phyloP scores from a whole-genome alignment of 306 rosid genomes.

The Cyamopsis tetragonoloba region DNA sequence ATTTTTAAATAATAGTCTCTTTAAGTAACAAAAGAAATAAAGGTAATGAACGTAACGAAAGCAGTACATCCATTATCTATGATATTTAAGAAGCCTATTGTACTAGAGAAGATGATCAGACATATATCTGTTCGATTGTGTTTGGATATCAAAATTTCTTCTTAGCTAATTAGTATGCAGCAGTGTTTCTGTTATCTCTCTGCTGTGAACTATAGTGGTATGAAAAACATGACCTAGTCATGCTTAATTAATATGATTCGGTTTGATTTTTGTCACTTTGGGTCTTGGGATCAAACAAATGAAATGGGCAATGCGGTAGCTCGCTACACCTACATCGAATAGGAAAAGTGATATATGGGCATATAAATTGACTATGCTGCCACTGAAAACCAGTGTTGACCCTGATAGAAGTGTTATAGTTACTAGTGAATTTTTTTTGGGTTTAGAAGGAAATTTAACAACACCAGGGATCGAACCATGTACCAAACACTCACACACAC shows the following conservation, averaged over 20 bases:
- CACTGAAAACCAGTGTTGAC: neutral
- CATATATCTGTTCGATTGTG: neutral
- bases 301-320: neutral
- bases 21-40: neutral
- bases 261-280: neutral
- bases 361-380: neutral
- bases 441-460: too few relatives aligned
- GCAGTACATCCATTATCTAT: conserved; percentile 1
- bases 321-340: neutral
- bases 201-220: neutral
- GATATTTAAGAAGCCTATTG: neutral
- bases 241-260: neutral
- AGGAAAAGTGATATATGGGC: neutral
- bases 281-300: neutral
- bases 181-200: neutral
- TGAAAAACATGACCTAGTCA: neutral
- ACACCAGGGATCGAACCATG: too few relatives aligned
- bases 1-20: neutral
- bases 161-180: neutral
- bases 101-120: neutral
- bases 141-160: neutral
- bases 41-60: neutral
- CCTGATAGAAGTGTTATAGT: neutral
- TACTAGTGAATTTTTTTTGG: too few relatives aligned
- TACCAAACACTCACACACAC: too few relatives aligned